Conservation (phyloP, 2,329 filamentous ascomycete species). For the Metarhizium guizhouense region DNA sequence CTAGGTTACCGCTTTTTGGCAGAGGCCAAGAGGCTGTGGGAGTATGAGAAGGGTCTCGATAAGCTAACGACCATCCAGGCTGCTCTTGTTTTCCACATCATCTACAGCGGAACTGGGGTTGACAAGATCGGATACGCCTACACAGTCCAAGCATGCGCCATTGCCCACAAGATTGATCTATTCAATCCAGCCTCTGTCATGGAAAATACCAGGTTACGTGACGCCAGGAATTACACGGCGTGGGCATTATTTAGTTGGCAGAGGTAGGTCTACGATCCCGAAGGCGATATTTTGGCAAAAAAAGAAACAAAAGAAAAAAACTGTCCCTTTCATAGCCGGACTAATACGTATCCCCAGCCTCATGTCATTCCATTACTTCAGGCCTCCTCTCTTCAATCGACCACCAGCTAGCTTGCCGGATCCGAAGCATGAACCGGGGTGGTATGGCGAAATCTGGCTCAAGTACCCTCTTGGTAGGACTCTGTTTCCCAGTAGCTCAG, state of each 20-base stretch:
- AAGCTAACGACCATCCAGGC: slow-evolving; percentile 25
- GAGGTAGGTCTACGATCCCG: slow-evolving; percentile 15
- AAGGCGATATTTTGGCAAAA: no score
- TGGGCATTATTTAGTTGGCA: slow-evolving; percentile 25
- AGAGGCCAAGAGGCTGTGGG: slow-evolving; percentile 26
- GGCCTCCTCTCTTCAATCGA: slow-evolving; percentile 14
- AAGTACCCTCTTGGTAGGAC: slow-evolving; percentile 17
- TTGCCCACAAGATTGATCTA: slow-evolving; percentile 21
- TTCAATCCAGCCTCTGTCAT: slow-evolving; percentile 9
- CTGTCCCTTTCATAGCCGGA: not conserved
- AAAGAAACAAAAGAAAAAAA: no score
- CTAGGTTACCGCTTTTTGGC: slow-evolving; percentile 26
- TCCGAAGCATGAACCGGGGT: slow-evolving; percentile 10
- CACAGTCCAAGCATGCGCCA: slow-evolving; percentile 16
- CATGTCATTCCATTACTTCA: slow-evolving; percentile 7
- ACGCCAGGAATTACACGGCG: slow-evolving; percentile 20
- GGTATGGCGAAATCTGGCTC: slow-evolving; percentile 22
- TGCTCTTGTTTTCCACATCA: slow-evolving; percentile 19
- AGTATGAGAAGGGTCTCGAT: slow-evolving; percentile 16
- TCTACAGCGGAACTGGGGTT: slow-evolving; percentile 19
- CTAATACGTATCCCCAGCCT: not conserved
- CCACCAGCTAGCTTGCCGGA: slow-evolving; percentile 20
- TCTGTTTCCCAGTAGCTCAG: slow-evolving; percentile 14
- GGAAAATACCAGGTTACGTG: slow-evolving; percentile 4
- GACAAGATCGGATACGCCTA: slow-evolving; percentile 26